Conservation (phyloP, 306 rosid genomes). For the Trichosanthes cucumerina region DNA sequence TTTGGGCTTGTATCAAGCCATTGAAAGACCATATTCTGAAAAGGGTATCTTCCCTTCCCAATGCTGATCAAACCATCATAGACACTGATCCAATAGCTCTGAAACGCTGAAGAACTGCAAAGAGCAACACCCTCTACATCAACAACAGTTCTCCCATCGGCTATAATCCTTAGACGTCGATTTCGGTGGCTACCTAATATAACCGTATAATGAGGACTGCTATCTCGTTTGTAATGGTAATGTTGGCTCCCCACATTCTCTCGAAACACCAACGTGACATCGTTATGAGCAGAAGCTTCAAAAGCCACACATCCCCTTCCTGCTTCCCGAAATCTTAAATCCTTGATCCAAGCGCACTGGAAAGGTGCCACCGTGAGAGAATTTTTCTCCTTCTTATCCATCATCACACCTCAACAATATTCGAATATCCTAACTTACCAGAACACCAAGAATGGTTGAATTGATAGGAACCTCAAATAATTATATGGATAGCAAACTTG, state of each 20-base stretch:
- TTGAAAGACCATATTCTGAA: slow-evolving; percentile 75
- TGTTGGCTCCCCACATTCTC: slow-evolving; percentile 89
- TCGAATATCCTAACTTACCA: not conserved
- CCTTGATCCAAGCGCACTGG: slow-evolving; percentile 87
- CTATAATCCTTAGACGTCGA: slow-evolving; percentile 64
- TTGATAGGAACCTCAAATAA: not conserved
- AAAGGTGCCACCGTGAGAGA: slow-evolving; percentile 80
- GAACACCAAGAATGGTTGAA: not conserved
- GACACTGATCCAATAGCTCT: slow-evolving; percentile 87
- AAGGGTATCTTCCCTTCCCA: slow-evolving; percentile 83
- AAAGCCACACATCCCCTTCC: slow-evolving; percentile 91
- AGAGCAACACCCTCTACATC: slow-evolving; percentile 73
- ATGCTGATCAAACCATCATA: slow-evolving; percentile 80
- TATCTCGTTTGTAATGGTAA: slow-evolving; percentile 88
- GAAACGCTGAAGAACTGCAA: slow-evolving; percentile 70
- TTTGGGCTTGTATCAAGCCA: slow-evolving; percentile 79
- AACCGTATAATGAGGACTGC: slow-evolving; percentile 74
- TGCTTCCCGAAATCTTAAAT: slow-evolving; percentile 71
- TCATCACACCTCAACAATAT: slow-evolving; percentile 11
- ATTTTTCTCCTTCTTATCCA: slow-evolving; percentile 50
- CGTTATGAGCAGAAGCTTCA: slow-evolving; percentile 89
- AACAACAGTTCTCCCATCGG: slow-evolving; percentile 68
- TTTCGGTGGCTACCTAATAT: slow-evolving; percentile 94
- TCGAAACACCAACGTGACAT: slow-evolving; percentile 73
- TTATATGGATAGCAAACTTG: slow-evolving; percentile 8